These are phyloP conservation scores for Cercospora brassicicola DNA, from an alignment of 2,329 filamentous ascomycete species.

Conservation along the genomic window DNA sequence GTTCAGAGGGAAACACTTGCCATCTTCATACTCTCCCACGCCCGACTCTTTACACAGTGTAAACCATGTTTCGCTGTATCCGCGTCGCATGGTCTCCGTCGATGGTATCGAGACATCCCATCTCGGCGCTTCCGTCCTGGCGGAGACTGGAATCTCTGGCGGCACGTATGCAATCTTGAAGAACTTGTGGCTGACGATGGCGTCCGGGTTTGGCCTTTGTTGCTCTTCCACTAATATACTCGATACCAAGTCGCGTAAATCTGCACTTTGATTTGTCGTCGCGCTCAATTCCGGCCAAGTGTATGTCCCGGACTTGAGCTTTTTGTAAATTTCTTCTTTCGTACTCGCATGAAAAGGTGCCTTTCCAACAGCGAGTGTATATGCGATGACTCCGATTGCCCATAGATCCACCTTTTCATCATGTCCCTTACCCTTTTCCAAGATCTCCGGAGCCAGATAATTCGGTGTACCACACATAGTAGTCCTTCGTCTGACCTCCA, in stretches of 20 bases:
- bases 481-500: slow-evolving; percentile 75
- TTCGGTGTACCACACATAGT: slow-evolving; percentile 97
- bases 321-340: slow-evolving; percentile 78
- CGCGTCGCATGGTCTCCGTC: slow-evolving; percentile 46
- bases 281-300: slow-evolving; percentile 71
- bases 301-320: slow-evolving; percentile 69
- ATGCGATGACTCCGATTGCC: slow-evolving; percentile 98
- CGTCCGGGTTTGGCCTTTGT: slow-evolving; percentile 70
- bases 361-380: slow-evolving; percentile 94
- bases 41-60: slow-evolving; percentile 52
- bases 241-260: slow-evolving; percentile 76
- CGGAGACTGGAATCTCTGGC: slow-evolving; percentile 47
- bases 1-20: slow-evolving; percentile 49
- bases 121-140: slow-evolving; percentile 48
- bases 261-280: slow-evolving; percentile 69
- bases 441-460: slow-evolving; percentile 94
- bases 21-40: slow-evolving; percentile 51
- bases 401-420: slow-evolving; percentile 98
- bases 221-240: slow-evolving; percentile 74
- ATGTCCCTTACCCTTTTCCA: slow-evolving; percentile 93
- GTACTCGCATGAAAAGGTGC: slow-evolving; percentile 93
- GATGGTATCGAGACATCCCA: slow-evolving; percentile 50
- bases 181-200: slow-evolving; percentile 76
- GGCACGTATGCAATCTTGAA: slow-evolving; percentile 77
- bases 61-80: slow-evolving; percentile 55